Conservation (phyloP, 345 rosid species). For the Corymbia maculata region DNA sequence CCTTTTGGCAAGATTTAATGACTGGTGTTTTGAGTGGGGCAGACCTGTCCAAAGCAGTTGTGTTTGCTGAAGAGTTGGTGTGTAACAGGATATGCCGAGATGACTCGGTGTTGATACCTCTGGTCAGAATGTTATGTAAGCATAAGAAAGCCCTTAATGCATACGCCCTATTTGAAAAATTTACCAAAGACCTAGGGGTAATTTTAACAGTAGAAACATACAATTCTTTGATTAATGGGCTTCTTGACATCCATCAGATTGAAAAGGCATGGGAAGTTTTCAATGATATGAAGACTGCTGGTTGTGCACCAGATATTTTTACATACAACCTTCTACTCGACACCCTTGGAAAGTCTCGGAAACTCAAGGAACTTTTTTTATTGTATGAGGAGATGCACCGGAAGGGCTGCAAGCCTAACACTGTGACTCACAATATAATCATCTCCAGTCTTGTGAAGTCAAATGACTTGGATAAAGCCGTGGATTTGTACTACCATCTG, state of each 20-base stretch:
- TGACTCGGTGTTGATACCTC: conserved; percentile 55
- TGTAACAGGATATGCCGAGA: conserved; percentile 32
- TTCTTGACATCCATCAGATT: conserved; percentile 34
- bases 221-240: conserved; percentile 56
- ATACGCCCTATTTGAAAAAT: conserved; percentile 35
- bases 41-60: conserved; percentile 44
- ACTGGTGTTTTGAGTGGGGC: conserved; percentile 55
- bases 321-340: conserved; percentile 73
- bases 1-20: conserved; percentile 73
- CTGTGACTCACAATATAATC: conserved; percentile 70
- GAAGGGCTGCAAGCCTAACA: conserved; percentile 49
- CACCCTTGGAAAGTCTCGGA: conserved; percentile 58
- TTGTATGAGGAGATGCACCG: conserved; percentile 55
- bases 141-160: conserved; percentile 46
- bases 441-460: conserved; percentile 62
- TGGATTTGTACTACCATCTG: conserved; percentile 66
- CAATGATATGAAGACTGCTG: conserved; percentile 44
- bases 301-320: conserved; percentile 51
- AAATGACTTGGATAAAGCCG: conserved; percentile 46
- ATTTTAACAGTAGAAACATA: conserved; percentile 31
- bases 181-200: conserved; percentile 50
- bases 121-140: conserved; percentile 53
- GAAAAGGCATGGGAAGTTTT: conserved; percentile 45
- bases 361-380: conserved; percentile 35
- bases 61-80: conserved; percentile 56